These are phyloP conservation scores for Anacardium occidentale DNA, from an alignment of 345 rosid species.

Conservation along the genomic window DNA sequence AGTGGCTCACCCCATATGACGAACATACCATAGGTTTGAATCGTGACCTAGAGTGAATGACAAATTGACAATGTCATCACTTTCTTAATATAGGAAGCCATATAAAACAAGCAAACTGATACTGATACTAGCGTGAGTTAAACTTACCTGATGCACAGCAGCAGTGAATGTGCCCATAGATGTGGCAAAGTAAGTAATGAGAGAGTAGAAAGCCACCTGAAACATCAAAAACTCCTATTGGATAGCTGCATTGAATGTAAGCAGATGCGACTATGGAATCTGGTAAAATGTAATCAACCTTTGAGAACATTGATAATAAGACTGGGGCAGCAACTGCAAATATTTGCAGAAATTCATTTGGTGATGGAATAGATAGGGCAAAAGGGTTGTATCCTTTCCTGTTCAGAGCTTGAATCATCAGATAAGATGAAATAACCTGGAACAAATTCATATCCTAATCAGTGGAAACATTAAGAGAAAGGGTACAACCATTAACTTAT, in stretches of 20 bases:
- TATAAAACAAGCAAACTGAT: no score
- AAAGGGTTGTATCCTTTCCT: conserved; percentile 38
- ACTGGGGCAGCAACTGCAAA: conserved; percentile 40
- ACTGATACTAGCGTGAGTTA: no score
- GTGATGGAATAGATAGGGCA: conserved; percentile 33
- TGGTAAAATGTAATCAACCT: conserved; percentile 24
- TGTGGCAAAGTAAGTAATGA: conserved; percentile 40
- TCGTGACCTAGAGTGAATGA: conserved; percentile 25
- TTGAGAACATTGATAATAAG: conserved; percentile 40
- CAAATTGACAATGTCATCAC: conserved; percentile 1
- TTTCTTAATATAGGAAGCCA: not conserved
- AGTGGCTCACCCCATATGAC: conserved; percentile 53
- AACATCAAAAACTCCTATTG: conserved; percentile 11
- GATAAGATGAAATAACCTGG: conserved; percentile 43
- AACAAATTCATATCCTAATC: no score
- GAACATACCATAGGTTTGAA: conserved; percentile 50
- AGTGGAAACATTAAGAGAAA: no score
- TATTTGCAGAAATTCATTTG: conserved; percentile 28
- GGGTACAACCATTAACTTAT: not conserved
- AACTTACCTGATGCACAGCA: conserved; percentile 50
- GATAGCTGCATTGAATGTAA: not conserved
- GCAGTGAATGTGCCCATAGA: conserved; percentile 40
- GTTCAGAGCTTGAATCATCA: conserved; percentile 45
- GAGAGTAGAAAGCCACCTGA: conserved; percentile 46
- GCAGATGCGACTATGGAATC: not conserved